A percentile compares a stretch with the other conserved stretches of the same genome.
Evolutionary conservation across 768 basidiomycete genomes (phyloP).

Genomic region (Collybia mongolica): DNA sequence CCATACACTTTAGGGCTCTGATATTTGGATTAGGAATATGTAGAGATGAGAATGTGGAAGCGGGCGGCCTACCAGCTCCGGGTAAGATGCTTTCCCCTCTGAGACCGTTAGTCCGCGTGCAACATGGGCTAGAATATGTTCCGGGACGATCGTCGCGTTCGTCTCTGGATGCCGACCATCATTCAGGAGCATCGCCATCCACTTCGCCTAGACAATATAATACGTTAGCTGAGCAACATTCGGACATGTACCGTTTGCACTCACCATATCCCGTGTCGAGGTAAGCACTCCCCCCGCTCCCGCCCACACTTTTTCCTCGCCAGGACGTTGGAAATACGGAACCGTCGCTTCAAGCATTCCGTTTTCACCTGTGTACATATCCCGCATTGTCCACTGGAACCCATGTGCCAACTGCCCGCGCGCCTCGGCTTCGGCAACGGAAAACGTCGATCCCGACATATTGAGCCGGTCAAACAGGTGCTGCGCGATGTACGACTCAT

Average conservation of each 20-base stretch:
- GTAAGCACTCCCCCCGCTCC: constrained; percentile 40
- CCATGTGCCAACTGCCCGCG: constrained; percentile 34
- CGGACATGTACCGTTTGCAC: not conserved
- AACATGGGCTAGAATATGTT: constrained; percentile 31
- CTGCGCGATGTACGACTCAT: constrained; percentile 36
- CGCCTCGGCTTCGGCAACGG: constrained; percentile 32
- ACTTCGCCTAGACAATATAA: constrained; percentile 15
- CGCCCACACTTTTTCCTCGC: constrained; percentile 37
- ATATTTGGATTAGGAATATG: not conserved
- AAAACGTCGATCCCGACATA: constrained; percentile 39
- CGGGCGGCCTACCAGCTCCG: constrained; percentile 29
- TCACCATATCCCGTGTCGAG: constrained; percentile 39
- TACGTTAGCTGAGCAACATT: too few relatives aligned
- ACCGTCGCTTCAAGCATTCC: constrained; percentile 33
- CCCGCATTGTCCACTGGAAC: constrained; percentile 31
- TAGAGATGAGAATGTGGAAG: not conserved
- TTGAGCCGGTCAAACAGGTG: constrained; percentile 37
- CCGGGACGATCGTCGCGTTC: constrained; percentile 34
- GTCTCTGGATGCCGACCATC: constrained; percentile 36
- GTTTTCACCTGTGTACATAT: constrained; percentile 24
- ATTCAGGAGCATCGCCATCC: constrained; percentile 40
- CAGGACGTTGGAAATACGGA: constrained; percentile 38
- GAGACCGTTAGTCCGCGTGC: constrained; percentile 33
- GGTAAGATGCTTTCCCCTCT: constrained; percentile 31
- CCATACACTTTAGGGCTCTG: constrained; percentile 41